A percentile compares a stretch with the other conserved stretches of the same genome.
These are phyloP conservation scores for Actinomortierella ambigua DNA, from an alignment of 371 early-diverging fungal species.

Conservation along the genomic window DNA sequence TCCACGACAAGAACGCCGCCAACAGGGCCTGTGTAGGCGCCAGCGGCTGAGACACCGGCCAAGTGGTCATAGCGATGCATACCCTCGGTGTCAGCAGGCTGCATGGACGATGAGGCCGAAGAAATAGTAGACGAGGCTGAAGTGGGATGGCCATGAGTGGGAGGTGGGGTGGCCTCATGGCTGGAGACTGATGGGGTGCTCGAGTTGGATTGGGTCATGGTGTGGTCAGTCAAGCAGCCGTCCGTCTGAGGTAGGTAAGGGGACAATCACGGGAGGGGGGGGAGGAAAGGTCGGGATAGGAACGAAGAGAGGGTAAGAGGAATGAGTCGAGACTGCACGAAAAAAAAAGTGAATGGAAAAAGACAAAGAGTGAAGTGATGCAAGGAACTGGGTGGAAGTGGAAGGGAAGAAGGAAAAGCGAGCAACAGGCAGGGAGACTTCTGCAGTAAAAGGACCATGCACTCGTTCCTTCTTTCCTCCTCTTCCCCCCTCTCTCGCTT, in stretches of 20 bases:
- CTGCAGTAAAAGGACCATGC: no score
- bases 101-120: conserved; percentile 5
- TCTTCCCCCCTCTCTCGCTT: no score
- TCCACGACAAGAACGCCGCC: conserved; percentile 42
- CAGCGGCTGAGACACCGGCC: conserved; percentile 23
- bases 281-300: neutral
- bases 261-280: conserved; percentile 14
- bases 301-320: neutral
- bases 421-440: neutral
- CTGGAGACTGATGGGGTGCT: conserved; percentile 14
- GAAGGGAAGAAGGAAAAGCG: neutral
- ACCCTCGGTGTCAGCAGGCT: neutral
- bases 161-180: neutral
- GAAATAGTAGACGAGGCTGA: conserved; percentile 15
- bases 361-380: no score
- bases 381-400: neutral
- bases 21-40: no score
- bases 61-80: conserved; percentile 33
- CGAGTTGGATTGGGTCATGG: conserved; percentile 17
- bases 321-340: no score
- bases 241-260: conserved; percentile 8
- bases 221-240: conserved; percentile 15
- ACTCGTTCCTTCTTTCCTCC: neutral
- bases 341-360: neutral
- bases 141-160: conserved; percentile 3